Percentiles rank a stretch among this genome's conserved stretches.
These are phyloP conservation scores for Jaltomata sinuosa DNA, from an alignment of 257 asterid genomes.

Conservation along the genomic window DNA sequence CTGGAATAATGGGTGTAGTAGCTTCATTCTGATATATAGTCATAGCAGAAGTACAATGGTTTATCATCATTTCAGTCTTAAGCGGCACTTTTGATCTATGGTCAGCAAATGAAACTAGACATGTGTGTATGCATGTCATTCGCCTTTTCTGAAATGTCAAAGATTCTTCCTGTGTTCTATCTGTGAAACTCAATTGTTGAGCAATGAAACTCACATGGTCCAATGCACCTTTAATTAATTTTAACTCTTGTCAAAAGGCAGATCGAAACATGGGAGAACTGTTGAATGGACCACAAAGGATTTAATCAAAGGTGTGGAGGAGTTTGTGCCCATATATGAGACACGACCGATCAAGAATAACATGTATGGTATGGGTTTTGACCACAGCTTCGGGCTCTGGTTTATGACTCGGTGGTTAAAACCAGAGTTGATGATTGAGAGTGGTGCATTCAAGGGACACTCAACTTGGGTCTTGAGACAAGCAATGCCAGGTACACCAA, in stretches of 20 bases:
- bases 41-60: background rate
- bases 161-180: background rate
- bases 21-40: background rate
- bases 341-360: slow-evolving; percentile 87
- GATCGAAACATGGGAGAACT: slow-evolving; percentile 91
- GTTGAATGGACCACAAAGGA: slow-evolving; percentile 93
- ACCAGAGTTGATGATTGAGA: slow-evolving; percentile 91
- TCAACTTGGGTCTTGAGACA: slow-evolving; percentile 98
- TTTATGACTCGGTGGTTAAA: slow-evolving; percentile 75
- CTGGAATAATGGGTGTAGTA: background rate
- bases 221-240: slow-evolving; percentile 5
- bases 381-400: slow-evolving; percentile 99
- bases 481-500: slow-evolving; percentile 82
- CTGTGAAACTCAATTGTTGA: background rate
- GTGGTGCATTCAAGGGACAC: slow-evolving; percentile 98
- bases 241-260: slow-evolving; percentile 77
- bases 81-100: background rate
- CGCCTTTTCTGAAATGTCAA: background rate
- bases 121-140: background rate
- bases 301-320: slow-evolving; percentile 76
- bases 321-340: slow-evolving; percentile 83
- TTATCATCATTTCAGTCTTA: background rate
- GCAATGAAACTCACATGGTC: background rate
- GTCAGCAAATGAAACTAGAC: background rate
- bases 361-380: slow-evolving; percentile 96